Conservation (phyloP, 2,329 filamentous ascomycete species). For the Fusarium lyarnte region DNA sequence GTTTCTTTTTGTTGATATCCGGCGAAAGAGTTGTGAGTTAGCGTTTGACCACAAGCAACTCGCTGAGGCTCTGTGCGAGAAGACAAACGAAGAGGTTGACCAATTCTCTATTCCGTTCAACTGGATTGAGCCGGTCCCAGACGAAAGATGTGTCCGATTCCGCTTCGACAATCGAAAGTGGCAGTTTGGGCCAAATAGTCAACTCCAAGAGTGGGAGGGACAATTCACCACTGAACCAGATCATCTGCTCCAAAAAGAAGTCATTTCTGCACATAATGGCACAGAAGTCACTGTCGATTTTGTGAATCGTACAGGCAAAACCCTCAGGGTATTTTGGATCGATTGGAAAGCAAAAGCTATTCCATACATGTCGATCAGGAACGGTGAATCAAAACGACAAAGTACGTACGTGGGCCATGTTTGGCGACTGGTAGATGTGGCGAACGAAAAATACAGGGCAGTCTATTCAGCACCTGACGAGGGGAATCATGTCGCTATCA, state of each 20-base stretch:
- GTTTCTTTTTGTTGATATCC: conserved; percentile 37
- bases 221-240: conserved; percentile 7
- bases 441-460: conserved; percentile 5
- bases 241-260: conserved; percentile 28
- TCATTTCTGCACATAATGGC: conserved; percentile 25
- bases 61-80: conserved; percentile 22
- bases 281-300: conserved; percentile 31
- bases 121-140: conserved; percentile 34
- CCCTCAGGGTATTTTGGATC: conserved; percentile 40
- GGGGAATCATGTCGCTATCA: conserved; percentile 19
- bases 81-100: conserved; percentile 12
- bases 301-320: conserved; percentile 36
- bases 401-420: conserved; percentile 35
- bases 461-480: conserved; percentile 27
- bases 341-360: conserved; percentile 30
- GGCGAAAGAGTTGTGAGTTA: conserved; percentile 1
- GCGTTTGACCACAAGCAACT: conserved; percentile 41
- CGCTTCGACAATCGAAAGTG: conserved; percentile 25
- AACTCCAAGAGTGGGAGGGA: conserved; percentile 32
- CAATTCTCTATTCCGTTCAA: conserved; percentile 31
- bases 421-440: conserved; percentile 31
- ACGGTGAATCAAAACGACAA: conserved; percentile 22
- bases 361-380: conserved; percentile 26
- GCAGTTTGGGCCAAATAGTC: conserved; percentile 28
- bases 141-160: conserved; percentile 31